These are phyloP conservation scores for Thermomucor indicae-seudaticae DNA, from an alignment of 371 early-diverging fungal species.

Conservation along the genomic window DNA sequence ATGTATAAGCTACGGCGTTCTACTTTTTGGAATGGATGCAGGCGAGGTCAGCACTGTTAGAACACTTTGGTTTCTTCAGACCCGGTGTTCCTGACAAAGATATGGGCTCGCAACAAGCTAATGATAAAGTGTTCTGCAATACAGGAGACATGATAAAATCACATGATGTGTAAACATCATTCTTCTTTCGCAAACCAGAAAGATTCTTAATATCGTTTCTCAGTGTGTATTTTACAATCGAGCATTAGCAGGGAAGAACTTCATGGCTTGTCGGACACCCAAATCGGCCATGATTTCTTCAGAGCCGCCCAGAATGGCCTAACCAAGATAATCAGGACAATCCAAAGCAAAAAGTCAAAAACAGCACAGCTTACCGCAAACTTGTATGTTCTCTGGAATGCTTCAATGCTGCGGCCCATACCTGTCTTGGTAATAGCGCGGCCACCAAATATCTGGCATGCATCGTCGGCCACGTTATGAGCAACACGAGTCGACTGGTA, in stretches of 20 bases:
- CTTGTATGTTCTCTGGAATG: constrained; percentile 57
- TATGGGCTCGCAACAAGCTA: no score
- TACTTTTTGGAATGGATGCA: no score
- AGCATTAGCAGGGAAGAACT: constrained; percentile 25
- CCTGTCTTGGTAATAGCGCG: constrained; percentile 64
- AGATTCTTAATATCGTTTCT: no score
- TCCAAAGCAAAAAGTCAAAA: background rate
- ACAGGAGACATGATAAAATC: no score
- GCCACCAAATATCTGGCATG: constrained; percentile 71
- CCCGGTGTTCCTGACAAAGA: no score
- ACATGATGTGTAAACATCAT: no score
- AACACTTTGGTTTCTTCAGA: no score
- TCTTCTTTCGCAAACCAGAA: no score
- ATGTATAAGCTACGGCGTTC: no score
- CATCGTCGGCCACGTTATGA: constrained; percentile 55
- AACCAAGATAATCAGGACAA: constrained; percentile 9
- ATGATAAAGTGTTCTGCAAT: no score
- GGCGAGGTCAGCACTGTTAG: no score
- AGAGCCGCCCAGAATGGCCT: constrained; percentile 84
- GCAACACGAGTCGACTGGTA: constrained; percentile 55
- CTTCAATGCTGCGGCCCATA: constrained; percentile 54
- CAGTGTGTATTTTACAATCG: constrained; percentile 13
- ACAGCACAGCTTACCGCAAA: constrained; percentile 21
- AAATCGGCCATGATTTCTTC: constrained; percentile 61
- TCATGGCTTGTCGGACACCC: constrained; percentile 47